A percentile compares a stretch with the other conserved stretches of the same genome.
Conservation (phyloP, 495 filamentous ascomycete genomes). For the Barbatosphaeria neglecta region DNA sequence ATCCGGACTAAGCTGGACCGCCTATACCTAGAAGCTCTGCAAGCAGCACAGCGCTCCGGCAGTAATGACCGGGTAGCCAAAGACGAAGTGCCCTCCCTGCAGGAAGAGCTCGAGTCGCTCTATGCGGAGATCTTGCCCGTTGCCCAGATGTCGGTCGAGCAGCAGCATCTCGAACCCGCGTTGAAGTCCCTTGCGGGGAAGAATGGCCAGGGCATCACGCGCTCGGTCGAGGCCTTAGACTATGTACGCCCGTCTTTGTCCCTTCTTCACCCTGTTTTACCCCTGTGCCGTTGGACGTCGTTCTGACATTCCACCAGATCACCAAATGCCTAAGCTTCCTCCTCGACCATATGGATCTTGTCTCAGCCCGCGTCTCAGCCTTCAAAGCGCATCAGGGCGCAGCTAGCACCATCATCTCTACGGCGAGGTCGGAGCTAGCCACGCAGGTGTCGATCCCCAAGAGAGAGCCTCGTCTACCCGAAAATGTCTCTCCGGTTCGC, state of each 20-base stretch:
- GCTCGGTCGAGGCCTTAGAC: slow-evolving; percentile 22
- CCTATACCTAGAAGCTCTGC: slow-evolving; percentile 30
- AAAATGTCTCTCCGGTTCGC: slow-evolving; percentile 7
- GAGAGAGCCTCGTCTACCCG: slow-evolving; percentile 3
- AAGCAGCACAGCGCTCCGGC: slow-evolving; percentile 10
- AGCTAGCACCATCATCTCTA: slow-evolving; percentile 10
- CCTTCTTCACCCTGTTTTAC: no score
- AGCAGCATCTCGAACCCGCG: slow-evolving; percentile 48
- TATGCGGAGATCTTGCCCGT: slow-evolving; percentile 52
- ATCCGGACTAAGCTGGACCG: slow-evolving; percentile 33
- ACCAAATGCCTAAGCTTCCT: slow-evolving; percentile 24
- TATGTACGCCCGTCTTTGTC: slow-evolving; percentile 21
- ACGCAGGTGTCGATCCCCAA: slow-evolving; percentile 2
- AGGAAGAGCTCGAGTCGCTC: slow-evolving; percentile 49
- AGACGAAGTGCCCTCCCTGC: slow-evolving; percentile 29
- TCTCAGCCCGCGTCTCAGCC: slow-evolving; percentile 13
- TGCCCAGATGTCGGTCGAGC: slow-evolving; percentile 49
- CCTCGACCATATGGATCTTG: slow-evolving; percentile 16
- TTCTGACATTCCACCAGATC: slow-evolving; percentile 15
- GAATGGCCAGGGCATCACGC: slow-evolving; percentile 20
- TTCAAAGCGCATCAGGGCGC: slow-evolving; percentile 20
- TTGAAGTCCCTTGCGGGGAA: slow-evolving; percentile 26
- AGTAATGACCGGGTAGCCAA: slow-evolving; percentile 6
- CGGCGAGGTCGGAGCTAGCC: slow-evolving; percentile 13
- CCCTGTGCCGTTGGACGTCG: background rate